Conservation (phyloP, 495 filamentous ascomycete species). For the Lasiosphaeria hispida region DNA sequence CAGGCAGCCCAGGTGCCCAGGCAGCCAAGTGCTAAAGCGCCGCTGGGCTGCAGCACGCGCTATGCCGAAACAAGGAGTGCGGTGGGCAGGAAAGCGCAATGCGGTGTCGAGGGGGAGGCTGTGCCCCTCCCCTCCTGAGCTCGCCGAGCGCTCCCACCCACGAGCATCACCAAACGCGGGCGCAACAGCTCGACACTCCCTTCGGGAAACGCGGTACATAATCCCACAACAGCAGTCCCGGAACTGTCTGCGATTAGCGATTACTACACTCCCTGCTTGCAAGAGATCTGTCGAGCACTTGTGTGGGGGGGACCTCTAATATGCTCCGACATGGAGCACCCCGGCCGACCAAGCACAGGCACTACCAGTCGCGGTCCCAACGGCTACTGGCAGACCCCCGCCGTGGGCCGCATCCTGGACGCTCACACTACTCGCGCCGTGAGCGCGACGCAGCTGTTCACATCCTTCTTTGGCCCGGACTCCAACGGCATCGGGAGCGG, state of each 20-base stretch:
- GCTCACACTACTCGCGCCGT: background rate
- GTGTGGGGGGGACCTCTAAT: no score
- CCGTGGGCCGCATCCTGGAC: background rate
- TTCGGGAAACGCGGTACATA: slow-evolving; percentile 1
- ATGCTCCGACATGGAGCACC: background rate
- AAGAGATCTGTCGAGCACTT: no score
- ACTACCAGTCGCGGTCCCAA: background rate
- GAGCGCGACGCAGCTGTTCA: no score
- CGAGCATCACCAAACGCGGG: background rate
- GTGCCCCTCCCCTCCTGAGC: background rate
- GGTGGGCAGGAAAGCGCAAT: slow-evolving; percentile 13
- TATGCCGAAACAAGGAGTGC: slow-evolving; percentile 20
- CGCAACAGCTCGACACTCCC: background rate
- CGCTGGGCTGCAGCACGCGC: slow-evolving; percentile 1
- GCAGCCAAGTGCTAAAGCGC: background rate
- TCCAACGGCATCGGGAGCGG: no score
- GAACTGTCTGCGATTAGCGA: background rate
- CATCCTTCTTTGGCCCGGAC: no score
- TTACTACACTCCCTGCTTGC: no score
- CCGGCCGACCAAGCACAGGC: background rate
- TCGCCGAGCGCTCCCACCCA: background rate
- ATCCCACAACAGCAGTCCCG: background rate
- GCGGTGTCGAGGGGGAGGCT: slow-evolving; percentile 10
- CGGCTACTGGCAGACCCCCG: background rate
- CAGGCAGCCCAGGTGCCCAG: background rate